Conservation (phyloP, 2,329 filamentous ascomycete species). For the Zasmidium cellare region DNA sequence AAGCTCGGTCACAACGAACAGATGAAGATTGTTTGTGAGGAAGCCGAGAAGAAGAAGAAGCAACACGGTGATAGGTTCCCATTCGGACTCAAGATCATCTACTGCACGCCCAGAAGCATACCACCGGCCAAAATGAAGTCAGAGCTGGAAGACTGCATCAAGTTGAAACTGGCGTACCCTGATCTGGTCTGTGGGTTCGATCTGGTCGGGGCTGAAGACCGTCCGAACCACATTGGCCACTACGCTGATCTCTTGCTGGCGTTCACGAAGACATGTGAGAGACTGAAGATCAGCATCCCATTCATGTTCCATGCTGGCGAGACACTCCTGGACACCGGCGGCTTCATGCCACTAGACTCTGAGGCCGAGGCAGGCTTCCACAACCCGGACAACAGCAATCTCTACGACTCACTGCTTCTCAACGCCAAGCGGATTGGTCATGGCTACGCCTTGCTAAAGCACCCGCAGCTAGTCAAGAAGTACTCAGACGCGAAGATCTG, state of each 20-base stretch:
- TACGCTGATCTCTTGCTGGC: conserved; percentile 59
- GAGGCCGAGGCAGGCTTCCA: conserved; percentile 28
- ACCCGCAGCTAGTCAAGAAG: conserved; percentile 64
- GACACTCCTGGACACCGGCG: conserved; percentile 64
- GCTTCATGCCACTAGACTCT: conserved; percentile 36
- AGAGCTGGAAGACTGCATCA: conserved; percentile 62
- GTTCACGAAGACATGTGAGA: conserved; percentile 56
- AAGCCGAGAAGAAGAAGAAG: conserved; percentile 51
- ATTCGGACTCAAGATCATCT: conserved; percentile 68
- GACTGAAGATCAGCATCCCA: conserved; percentile 58
- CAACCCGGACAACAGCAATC: conserved; percentile 60
- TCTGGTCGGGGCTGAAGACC: conserved; percentile 67
- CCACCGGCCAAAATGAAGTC: conserved; percentile 46
- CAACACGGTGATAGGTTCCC: conserved; percentile 52
- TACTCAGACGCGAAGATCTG: conserved; percentile 67
- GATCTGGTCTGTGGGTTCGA: conserved; percentile 69
- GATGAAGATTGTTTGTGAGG: conserved; percentile 60
- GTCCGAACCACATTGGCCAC: conserved; percentile 59
- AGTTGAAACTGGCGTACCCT: conserved; percentile 58
- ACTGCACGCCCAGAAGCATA: conserved; percentile 68
- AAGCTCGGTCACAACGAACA: conserved; percentile 59
- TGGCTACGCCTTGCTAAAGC: conserved; percentile 67
- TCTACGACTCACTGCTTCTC: conserved; percentile 67
- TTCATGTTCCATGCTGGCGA: conserved; percentile 78
- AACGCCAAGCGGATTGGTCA: conserved; percentile 71